Base-by-base conservation (phyloP, 2,329 filamentous ascomycete species). In the Orbilia ellipsospora region DNA sequence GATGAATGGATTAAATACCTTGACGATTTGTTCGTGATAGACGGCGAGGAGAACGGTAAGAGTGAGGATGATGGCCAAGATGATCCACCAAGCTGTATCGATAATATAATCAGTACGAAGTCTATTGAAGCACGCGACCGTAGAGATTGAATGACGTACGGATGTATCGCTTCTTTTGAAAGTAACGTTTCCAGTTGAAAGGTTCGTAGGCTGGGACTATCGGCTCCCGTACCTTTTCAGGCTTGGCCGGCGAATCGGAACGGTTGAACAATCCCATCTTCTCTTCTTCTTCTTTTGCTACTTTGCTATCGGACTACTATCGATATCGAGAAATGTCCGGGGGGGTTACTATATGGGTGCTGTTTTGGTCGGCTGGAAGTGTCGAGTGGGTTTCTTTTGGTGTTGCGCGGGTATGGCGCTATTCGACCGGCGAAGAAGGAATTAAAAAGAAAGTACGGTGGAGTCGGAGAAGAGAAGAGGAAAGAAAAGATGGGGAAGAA, bases 11-110 rank as follows among this genome's bases (percentile, higher is more conserved):
- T 15, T 4, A 12, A 6, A 48, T 48, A 48, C 44, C 44, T 48
- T 48, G 44, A 48, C 44, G 6, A 48, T 48, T 18, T 48, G 44
- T 18, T 48, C 3, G 44, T 48, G 31, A 42, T 79, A 28, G 77
- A 83, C 82, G 4, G 78, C 78, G 15, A 56, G 45, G 7, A 75
- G 73, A 20, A 80, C 77, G 0, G 81, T 81, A 1, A 81, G 65
- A 4, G 82, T 77, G 13, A 80, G 50, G 18, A 82, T 77, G 18
- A 81, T 59, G 12, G 82, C 79, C 2, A 68, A 52, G 20, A 83
- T 59, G 7, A 83, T 64, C 72, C 72, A 75, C 72, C 72, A 75
- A 16, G 72, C 72, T 75, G 23, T 13, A 66, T 45, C 4, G 23
- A 31, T 6, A n/a, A 48, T 10, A 31, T 18, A 13, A 18, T 66